These are phyloP conservation scores for Sporisorium exsertum DNA, from an alignment of 1,284 basidiomycete genomes.

Conservation along the genomic window DNA sequence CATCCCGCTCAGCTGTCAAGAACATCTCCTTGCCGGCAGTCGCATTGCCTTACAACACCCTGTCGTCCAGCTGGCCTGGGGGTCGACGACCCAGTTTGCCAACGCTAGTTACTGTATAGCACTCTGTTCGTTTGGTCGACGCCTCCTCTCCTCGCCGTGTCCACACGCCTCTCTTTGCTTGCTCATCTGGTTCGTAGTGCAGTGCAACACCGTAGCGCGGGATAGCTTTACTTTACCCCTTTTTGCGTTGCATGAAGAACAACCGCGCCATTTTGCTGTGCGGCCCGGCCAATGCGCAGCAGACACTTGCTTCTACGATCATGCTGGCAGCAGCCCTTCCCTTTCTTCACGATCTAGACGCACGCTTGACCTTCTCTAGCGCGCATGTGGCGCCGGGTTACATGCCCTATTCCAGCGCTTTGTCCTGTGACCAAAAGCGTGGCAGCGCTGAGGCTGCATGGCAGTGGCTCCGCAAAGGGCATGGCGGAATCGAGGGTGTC, in stretches of 20 bases:
- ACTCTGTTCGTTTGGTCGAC: background rate
- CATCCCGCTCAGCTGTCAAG: slow-evolving; percentile 5
- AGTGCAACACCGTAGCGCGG: background rate
- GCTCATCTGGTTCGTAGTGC: background rate
- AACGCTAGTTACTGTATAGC: too few species aligned
- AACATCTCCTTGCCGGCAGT: background rate
- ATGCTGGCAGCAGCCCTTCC: too few species aligned
- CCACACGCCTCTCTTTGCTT: background rate
- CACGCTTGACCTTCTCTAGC: too few species aligned
- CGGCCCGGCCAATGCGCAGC: background rate
- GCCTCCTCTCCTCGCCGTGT: background rate
- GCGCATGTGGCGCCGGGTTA: too few species aligned
- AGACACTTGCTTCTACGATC: too few species aligned
- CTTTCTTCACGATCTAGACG: too few species aligned
- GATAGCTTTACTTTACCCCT: background rate
- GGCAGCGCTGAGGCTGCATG: too few species aligned
- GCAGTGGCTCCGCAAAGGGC: too few species aligned
- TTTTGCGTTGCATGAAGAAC: background rate
- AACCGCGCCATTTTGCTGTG: background rate
- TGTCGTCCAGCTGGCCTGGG: background rate
- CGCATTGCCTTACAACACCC: background rate
- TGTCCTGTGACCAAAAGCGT: too few species aligned
- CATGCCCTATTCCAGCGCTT: too few species aligned
- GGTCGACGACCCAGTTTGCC: background rate
- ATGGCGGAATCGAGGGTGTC: too few species aligned